These are phyloP conservation scores for Yarrowia keelungensis DNA, from an alignment of 805 yeast species.

Conservation along the genomic window DNA sequence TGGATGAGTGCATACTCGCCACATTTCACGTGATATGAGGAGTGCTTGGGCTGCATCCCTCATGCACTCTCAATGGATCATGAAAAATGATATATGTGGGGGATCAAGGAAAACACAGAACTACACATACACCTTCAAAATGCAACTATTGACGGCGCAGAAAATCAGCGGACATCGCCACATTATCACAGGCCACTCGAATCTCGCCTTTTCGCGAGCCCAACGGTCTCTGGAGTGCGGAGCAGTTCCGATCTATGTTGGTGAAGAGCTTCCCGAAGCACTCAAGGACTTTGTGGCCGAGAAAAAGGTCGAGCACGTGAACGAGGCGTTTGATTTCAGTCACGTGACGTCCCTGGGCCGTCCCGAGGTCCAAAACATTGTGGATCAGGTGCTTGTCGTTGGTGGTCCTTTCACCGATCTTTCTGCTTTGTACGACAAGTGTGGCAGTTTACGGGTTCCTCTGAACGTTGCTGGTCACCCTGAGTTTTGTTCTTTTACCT, in stretches of 20 bases:
- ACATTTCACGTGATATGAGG: slow-evolving; percentile 35
- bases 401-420: slow-evolving; percentile 57
- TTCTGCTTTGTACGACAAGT: slow-evolving; percentile 48
- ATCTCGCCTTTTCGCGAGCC: slow-evolving; percentile 58
- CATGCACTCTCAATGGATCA: neutral
- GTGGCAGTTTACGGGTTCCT: slow-evolving; percentile 64
- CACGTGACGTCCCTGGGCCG: slow-evolving; percentile 69
- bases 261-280: slow-evolving; percentile 40
- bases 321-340: slow-evolving; percentile 51
- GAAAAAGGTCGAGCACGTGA: slow-evolving; percentile 48
- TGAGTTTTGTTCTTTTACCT: slow-evolving; percentile 73
- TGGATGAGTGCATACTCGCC: slow-evolving; percentile 32
- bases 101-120: neutral
- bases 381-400: slow-evolving; percentile 78
- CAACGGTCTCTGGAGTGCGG: slow-evolving; percentile 59
- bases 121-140: neutral
- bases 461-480: slow-evolving; percentile 79
- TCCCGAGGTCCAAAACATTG: slow-evolving; percentile 63
- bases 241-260: slow-evolving; percentile 62
- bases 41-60: neutral
- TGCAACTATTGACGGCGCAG: slow-evolving; percentile 22
- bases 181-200: slow-evolving; percentile 61
- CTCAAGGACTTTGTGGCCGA: slow-evolving; percentile 44
- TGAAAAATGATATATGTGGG: slow-evolving; percentile 14
- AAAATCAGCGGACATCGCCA: slow-evolving; percentile 6